Conservation (phyloP, 148 eudicot genomes). For the Hydrangea macrophylla region DNA sequence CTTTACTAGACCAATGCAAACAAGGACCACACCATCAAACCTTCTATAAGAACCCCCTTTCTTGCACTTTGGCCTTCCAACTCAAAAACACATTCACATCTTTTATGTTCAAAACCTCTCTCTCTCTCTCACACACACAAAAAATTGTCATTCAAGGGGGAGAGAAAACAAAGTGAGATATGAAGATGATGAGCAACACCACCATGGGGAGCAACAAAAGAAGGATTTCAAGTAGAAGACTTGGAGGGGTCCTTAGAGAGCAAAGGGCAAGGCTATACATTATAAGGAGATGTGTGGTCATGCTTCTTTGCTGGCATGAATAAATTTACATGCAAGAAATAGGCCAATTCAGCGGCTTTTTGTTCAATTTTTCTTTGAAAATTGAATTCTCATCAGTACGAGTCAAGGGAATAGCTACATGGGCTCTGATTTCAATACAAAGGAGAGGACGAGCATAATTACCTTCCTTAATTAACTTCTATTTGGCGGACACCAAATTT, state of each 20-base stretch:
- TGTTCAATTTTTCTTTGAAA: too few relatives aligned
- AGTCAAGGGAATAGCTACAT: too few relatives aligned
- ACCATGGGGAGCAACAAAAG: conserved; percentile 61
- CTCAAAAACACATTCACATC: not conserved
- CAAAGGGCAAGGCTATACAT: conserved; percentile 58
- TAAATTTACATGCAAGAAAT: too few relatives aligned
- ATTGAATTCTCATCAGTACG: too few relatives aligned
- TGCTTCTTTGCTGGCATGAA: conserved; percentile 97
- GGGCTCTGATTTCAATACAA: too few relatives aligned
- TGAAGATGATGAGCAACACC: conserved; percentile 50
- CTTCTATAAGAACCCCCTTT: conserved; percentile 31
- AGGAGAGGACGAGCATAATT: too few relatives aligned
- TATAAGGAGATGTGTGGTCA: conserved; percentile 88
- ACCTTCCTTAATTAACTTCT: too few relatives aligned
- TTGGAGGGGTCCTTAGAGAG: conserved; percentile 59
- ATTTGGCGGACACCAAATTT: too few relatives aligned
- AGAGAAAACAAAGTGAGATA: not conserved
- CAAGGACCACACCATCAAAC: conserved; percentile 36
- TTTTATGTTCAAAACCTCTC: not conserved
- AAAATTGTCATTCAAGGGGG: not conserved
- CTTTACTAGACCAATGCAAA: conserved; percentile 46
- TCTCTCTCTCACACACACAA: not conserved
- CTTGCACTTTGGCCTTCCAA: not conserved
- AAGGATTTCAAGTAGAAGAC: conserved; percentile 59
- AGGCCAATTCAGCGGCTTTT: too few relatives aligned